Percentiles rank a stretch among this genome's conserved stretches.
Conservation (phyloP, 495 filamentous ascomycete genomes). For the Pyronema domesticum region DNA sequence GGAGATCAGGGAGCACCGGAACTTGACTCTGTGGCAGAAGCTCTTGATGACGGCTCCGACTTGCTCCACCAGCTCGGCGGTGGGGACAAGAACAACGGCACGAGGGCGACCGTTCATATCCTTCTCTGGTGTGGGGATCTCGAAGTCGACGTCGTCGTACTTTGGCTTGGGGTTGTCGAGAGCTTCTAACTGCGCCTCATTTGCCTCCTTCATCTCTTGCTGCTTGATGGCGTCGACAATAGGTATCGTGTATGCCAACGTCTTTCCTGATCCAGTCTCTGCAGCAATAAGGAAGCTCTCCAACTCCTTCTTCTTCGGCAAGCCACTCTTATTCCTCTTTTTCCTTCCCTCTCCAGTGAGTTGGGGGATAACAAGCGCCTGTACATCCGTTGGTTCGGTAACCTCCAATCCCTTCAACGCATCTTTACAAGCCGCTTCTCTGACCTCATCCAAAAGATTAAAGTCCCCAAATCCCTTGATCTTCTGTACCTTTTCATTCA, state of each 20-base stretch:
- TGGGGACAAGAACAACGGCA: constrained; percentile 78
- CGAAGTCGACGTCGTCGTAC: constrained; percentile 35
- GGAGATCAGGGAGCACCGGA: constrained; percentile 62
- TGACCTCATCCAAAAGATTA: constrained; percentile 50
- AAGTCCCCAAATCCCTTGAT: constrained; percentile 68
- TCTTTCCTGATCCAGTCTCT: constrained; percentile 95
- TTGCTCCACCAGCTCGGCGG: constrained; percentile 81
- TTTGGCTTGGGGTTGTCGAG: constrained; percentile 21
- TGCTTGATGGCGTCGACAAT: constrained; percentile 66
- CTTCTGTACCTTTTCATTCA: constrained; percentile 51
- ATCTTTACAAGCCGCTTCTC: constrained; percentile 50
- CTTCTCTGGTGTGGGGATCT: constrained; percentile 34
- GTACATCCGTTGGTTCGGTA: constrained; percentile 66
- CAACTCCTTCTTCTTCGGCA: constrained; percentile 6
- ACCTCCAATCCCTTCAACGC: constrained; percentile 54
- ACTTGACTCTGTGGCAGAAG: constrained; percentile 66
- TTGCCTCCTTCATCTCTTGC: constrained; percentile 45
- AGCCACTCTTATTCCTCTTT: neutral
- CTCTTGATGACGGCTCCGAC: constrained; percentile 61
- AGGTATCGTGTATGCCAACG: constrained; percentile 75
- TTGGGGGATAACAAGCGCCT: constrained; percentile 68
- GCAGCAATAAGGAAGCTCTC: constrained; percentile 76
- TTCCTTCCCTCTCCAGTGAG: constrained; percentile 36
- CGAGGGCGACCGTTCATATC: constrained; percentile 54
- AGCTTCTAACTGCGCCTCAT: constrained; percentile 26